phyloP scores from a whole-genome alignment of 768 basidiomycete genomes.

The Termitomyces sp. region DNA sequence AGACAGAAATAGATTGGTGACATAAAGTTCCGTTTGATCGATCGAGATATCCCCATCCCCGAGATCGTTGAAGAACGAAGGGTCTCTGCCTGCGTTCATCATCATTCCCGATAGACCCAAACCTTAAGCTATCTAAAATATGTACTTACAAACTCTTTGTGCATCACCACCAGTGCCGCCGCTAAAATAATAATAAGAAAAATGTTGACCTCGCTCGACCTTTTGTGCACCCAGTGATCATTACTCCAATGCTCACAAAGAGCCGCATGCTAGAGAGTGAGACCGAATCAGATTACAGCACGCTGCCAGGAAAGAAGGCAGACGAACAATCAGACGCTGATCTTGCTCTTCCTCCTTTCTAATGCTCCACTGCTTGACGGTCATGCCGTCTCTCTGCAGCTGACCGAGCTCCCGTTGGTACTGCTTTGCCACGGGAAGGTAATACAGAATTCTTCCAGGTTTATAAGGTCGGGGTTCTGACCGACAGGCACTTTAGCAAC shows the following conservation, averaged over 20 bases:
- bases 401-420: slow-evolving; percentile 23
- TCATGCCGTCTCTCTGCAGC: slow-evolving; percentile 11
- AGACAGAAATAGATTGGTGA: background rate
- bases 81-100: background rate
- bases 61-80: background rate
- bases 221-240: slow-evolving; percentile 22
- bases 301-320: background rate
- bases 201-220: slow-evolving; percentile 10
- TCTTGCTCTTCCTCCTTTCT: slow-evolving; percentile 21
- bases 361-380: slow-evolving; percentile 19
- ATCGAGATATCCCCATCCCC: slow-evolving; percentile 2
- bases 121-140: background rate
- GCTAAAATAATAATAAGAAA: slow-evolving; percentile 7
- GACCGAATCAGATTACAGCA: background rate
- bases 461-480: slow-evolving; percentile 15
- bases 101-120: background rate
- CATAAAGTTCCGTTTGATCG: slow-evolving; percentile 7
- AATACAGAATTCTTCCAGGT: slow-evolving; percentile 20
- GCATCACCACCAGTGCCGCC: background rate
- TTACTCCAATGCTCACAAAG: slow-evolving; percentile 29
- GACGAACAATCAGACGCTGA: slow-evolving; percentile 18
- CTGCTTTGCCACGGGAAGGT: slow-evolving; percentile 16
- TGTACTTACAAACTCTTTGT: background rate
- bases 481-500: background rate
- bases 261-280: slow-evolving; percentile 22